Evolutionary conservation across 768 basidiomycete genomes (phyloP), one percentile per base, ranked within the genome.

Genomic region (Trametes elegans): DNA sequence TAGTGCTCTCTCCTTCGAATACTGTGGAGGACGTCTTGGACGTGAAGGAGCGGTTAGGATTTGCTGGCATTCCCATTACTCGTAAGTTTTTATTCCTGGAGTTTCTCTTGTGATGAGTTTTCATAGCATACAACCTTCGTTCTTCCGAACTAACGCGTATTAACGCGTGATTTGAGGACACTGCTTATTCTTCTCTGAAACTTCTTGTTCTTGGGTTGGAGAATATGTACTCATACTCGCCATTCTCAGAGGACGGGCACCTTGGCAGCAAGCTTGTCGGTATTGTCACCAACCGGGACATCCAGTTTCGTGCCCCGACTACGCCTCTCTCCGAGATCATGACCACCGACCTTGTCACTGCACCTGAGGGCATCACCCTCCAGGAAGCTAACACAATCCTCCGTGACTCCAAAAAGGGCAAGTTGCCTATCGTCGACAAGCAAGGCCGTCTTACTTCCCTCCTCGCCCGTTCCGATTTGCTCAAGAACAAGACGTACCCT

Each of bases 401-500:
- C 21, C 93, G 95, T 35, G 86, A 91, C 70, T 96, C 88, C 26
- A 98, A 98, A 71, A 98, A 97, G 77, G 97, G 97, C 48, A 99
- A 99, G 70, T 84, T 98, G 2, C 97, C 95, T 31, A 85, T 92
- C 66, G 75, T 91, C 62, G 84, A 92, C 70, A 58, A 68, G 8
- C 65, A 80, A 41, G 86, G 87, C 43, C 75, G 82, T 55, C 85
- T 93, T 50, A 76, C 81, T 26, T 85, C 88, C 18, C 91, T 99
- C 60, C 86, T 99, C 52, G 93, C 96, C 2, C 93, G 95, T 53
- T 98, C 95, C 45, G 96, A 99, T 72, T 79, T 99, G 43, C 83
- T 98, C 68, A 98, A 99, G 73, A 97, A 96, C 73, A 92, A 97
- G 69, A 93, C 90, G 53, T 99, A 88, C 72, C 97, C 97, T 1